Percentiles rank a stretch among this genome's conserved stretches.
These are phyloP conservation scores for Chlorella variabilis DNA, from an alignment of 163 green algal species.

Conservation along the genomic window DNA sequence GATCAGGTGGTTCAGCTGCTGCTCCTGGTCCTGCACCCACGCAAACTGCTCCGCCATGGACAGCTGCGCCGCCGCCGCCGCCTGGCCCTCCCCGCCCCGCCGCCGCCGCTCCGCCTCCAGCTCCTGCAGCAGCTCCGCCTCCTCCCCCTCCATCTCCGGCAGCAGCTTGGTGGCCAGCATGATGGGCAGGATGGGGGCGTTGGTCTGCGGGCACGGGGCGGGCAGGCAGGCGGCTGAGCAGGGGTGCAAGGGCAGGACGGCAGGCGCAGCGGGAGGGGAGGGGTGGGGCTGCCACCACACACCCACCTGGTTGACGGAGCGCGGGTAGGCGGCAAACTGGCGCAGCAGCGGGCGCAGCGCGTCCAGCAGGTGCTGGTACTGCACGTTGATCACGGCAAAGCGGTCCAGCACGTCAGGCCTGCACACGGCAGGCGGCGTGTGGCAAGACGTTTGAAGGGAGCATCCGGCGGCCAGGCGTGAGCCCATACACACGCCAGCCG, in stretches of 20 bases:
- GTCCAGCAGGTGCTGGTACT: constrained; percentile 51
- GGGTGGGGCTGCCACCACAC: not conserved
- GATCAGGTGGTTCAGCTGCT: constrained; percentile 11
- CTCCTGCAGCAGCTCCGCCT: constrained; percentile 16
- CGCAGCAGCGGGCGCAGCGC: constrained; percentile 56
- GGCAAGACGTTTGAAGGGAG: too few species aligned
- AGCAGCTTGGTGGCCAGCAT: constrained; percentile 62
- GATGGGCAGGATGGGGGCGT: constrained; percentile 56
- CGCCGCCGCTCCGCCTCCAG: constrained; percentile 7
- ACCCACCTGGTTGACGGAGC: constrained; percentile 48
- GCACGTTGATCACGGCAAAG: constrained; percentile 58
- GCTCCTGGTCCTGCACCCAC: constrained; percentile 18
- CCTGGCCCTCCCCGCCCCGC: not conserved
- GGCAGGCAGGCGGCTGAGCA: not conserved
- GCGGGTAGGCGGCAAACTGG: constrained; percentile 55
- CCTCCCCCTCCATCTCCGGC: constrained; percentile 59
- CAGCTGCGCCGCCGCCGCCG: not conserved
- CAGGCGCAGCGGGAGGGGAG: not conserved
- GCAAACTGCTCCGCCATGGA: constrained; percentile 29
- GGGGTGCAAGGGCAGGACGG: not conserved
- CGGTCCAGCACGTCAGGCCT: constrained; percentile 54
- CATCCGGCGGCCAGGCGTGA: too few species aligned
- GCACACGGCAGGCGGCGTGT: not conserved
- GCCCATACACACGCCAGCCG: too few species aligned
- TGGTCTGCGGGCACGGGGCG: constrained; percentile 9